Percentiles rank a stretch among this genome's conserved stretches.
Evolutionary conservation across 225 moss, liverwort and hornwort species (phyloP).

Genomic region (Asterella californica): DNA sequence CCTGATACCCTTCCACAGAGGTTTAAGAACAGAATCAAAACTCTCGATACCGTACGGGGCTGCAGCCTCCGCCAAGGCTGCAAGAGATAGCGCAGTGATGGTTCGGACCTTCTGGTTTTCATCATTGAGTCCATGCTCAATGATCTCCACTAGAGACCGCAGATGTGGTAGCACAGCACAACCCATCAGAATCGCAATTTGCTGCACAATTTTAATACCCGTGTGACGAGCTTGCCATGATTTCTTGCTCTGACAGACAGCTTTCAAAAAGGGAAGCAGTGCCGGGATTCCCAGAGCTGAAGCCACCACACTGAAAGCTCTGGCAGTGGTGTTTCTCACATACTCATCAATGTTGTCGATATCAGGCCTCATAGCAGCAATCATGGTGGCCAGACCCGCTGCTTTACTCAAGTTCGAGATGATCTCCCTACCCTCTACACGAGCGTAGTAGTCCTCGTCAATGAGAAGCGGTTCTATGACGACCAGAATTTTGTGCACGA

Average conservation of each 20-base stretch:
- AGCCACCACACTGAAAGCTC: constrained; percentile 98
- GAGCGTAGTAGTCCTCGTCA: constrained; percentile 97
- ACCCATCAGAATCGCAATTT: constrained; percentile 99
- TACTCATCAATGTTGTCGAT: constrained; percentile 99
- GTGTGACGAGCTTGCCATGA: constrained; percentile 99
- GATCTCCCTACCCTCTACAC: constrained; percentile 95
- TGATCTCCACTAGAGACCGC: constrained; percentile 96
- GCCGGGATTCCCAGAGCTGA: constrained; percentile 98
- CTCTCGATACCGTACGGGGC: constrained; percentile 99
- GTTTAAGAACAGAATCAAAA: constrained; percentile 96
- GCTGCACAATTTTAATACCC: constrained; percentile 99
- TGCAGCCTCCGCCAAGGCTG: constrained; percentile 95
- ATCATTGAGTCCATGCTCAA: constrained; percentile 96
- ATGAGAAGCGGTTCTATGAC: constrained; percentile 98
- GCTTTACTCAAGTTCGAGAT: constrained; percentile 98
- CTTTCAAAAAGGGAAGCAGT: constrained; percentile 86
- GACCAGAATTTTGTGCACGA: constrained; percentile 97
- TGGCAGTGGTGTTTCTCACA: constrained; percentile 92
- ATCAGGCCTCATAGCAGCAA: constrained; percentile 98
- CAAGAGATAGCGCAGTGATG: constrained; percentile 91
- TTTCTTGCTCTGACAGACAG: constrained; percentile 99
- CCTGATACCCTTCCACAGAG: constrained; percentile 98
- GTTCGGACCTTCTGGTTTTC: constrained; percentile 99
- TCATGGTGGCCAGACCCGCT: constrained; percentile 98
- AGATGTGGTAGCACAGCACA: constrained; percentile 98